phyloP scores from a whole-genome alignment of 371 early-diverging fungal species.

The Mucor piriformis region DNA sequence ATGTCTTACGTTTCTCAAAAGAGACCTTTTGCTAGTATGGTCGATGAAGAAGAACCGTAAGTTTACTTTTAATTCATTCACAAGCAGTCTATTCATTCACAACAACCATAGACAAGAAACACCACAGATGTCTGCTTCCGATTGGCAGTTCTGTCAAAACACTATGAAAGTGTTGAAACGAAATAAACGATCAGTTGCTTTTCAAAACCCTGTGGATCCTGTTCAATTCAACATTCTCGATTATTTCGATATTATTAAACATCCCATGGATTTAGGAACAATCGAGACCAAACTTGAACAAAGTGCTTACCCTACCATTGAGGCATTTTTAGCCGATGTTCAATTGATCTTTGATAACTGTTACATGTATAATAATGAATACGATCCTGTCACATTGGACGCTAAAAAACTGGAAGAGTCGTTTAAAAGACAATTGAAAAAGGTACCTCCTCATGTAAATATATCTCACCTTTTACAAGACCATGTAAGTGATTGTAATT shows the following conservation, averaged over 20 bases:
- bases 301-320: constrained; percentile 45
- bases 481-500: background rate
- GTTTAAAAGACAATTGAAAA: constrained; percentile 39
- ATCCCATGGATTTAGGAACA: constrained; percentile 98
- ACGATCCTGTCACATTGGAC: constrained; percentile 72
- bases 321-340: constrained; percentile 50
- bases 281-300: constrained; percentile 72
- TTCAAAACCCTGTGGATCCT: constrained; percentile 66
- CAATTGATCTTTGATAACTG: constrained; percentile 60
- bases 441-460: constrained; percentile 27
- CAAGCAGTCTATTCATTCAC: background rate
- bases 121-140: constrained; percentile 22
- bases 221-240: constrained; percentile 55
- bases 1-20: constrained; percentile 30
- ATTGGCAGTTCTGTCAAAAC: constrained; percentile 27
- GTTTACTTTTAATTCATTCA: background rate
- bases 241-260: constrained; percentile 85
- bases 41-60: constrained; percentile 18
- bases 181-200: constrained; percentile 72
- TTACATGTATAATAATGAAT: constrained; percentile 74
- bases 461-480: background rate
- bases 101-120: background rate
- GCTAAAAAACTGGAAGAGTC: constrained; percentile 63
- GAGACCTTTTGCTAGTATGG: constrained; percentile 25
- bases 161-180: constrained; percentile 63